Conservation (phyloP, 2,329 filamentous ascomycete genomes). For the Cytospora piceicola region DNA sequence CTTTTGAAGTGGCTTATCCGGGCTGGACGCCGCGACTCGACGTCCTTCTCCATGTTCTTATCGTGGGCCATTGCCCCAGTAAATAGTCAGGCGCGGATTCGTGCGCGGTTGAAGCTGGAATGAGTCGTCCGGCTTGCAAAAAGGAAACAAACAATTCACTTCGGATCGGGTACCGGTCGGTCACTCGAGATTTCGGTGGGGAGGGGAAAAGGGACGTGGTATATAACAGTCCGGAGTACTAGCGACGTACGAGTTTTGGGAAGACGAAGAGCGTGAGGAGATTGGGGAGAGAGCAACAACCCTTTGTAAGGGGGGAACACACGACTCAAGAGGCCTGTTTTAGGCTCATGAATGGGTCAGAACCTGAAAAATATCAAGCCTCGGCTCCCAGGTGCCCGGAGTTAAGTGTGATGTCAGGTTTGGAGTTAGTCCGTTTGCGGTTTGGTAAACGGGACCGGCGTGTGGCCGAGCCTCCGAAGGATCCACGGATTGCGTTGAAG, state of each 20-base stretch:
- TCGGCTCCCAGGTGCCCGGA: neutral
- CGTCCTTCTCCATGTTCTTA: constrained; percentile 11
- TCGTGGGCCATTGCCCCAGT: neutral
- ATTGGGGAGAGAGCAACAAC: neutral
- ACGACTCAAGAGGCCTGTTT: neutral
- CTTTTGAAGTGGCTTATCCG: constrained; percentile 22
- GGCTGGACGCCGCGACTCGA: constrained; percentile 2
- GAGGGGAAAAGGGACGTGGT: neutral
- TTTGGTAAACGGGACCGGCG: neutral
- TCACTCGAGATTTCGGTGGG: neutral
- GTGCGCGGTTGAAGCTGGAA: neutral
- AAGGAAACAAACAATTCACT: neutral
- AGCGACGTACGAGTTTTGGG: neutral
- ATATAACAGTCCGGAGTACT: neutral
- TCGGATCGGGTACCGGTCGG: neutral
- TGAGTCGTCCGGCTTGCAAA: neutral
- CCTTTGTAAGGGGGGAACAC: neutral
- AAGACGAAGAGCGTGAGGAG: neutral
- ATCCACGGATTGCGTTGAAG: neutral
- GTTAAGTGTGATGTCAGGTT: neutral
- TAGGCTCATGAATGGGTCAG: neutral
- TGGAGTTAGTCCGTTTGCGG: neutral
- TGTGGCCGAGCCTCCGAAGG: neutral
- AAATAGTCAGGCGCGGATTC: neutral
- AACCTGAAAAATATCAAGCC: neutral